Percentiles rank a stretch among this genome's conserved stretches.
phyloP scores from a whole-genome alignment of 148 eudicot species.

The Chenopodium album region DNA sequence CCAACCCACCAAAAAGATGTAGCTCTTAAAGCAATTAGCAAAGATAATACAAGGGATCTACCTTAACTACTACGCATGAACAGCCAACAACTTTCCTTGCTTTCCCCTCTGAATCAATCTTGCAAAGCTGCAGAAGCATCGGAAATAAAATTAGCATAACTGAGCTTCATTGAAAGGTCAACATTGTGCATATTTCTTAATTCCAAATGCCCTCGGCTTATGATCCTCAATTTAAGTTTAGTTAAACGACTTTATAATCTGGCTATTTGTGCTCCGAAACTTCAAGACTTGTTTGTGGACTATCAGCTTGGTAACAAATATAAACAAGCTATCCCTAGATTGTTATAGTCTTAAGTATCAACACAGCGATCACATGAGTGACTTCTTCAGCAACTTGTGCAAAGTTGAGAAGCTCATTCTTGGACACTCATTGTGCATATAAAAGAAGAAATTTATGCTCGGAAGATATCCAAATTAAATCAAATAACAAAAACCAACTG shows the following conservation, averaged over 20 bases:
- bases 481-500: too few relatives aligned
- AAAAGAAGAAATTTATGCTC: too few relatives aligned
- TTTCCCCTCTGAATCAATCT: slow-evolving; percentile 36
- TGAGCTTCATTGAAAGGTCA: too few relatives aligned
- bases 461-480: too few relatives aligned
- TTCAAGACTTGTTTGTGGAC: neutral
- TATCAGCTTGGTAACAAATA: neutral
- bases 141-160: too few relatives aligned
- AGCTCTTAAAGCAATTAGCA: too few relatives aligned
- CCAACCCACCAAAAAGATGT: too few relatives aligned
- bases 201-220: neutral
- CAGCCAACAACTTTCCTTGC: slow-evolving; percentile 34
- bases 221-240: neutral
- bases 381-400: neutral
- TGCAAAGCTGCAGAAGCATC: slow-evolving; percentile 17
- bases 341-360: neutral
- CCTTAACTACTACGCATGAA: too few relatives aligned
- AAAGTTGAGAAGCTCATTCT: neutral
- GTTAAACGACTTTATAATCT: neutral
- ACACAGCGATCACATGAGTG: neutral
- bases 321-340: neutral
- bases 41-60: too few relatives aligned
- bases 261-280: neutral
- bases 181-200: too few relatives aligned
- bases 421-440: too few relatives aligned